phyloP scores from a whole-genome alignment of 371 early-diverging fungal species.

The Mucor velutinosus region DNA sequence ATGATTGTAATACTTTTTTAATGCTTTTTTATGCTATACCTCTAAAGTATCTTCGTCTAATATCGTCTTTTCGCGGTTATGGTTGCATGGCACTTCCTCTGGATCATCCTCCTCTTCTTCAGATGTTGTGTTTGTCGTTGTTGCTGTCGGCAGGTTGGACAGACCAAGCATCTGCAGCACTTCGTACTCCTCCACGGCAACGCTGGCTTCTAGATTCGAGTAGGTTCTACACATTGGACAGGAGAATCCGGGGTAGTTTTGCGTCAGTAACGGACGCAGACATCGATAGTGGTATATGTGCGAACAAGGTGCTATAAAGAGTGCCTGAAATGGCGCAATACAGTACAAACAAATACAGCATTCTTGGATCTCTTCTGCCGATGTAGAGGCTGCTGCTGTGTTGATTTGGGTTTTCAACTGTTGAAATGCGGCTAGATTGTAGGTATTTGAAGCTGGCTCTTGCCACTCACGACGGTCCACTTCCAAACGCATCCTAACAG shows the following conservation, averaged over 20 bases:
- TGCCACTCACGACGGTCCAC: slow-evolving; percentile 64
- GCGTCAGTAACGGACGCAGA: slow-evolving; percentile 70
- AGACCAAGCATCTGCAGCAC: slow-evolving; percentile 41
- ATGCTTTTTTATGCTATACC: neutral
- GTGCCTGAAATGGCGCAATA: slow-evolving; percentile 92
- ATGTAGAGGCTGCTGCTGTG: neutral
- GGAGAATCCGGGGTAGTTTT: slow-evolving; percentile 78
- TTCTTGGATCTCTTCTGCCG: slow-evolving; percentile 59
- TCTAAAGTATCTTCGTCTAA: slow-evolving; percentile 20
- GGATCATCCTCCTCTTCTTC: slow-evolving; percentile 18
- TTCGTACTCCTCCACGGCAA: slow-evolving; percentile 73
- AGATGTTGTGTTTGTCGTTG: neutral
- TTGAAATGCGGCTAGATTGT: slow-evolving; percentile 21
- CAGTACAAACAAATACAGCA: slow-evolving; percentile 97
- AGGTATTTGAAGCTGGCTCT: slow-evolving; percentile 32
- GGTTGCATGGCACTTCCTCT: slow-evolving; percentile 5
- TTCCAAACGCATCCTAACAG: slow-evolving; percentile 84
- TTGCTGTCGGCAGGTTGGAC: neutral
- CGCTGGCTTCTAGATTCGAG: slow-evolving; percentile 85
- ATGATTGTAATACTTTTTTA: neutral
- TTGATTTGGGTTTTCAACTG: slow-evolving; percentile 11
- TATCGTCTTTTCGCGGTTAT: slow-evolving; percentile 26
- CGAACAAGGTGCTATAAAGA: slow-evolving; percentile 96
- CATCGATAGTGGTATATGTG: slow-evolving; percentile 97
- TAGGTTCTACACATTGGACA: slow-evolving; percentile 96